Evolutionary conservation across 176 grass and related monocot species (phyloP), one percentile per base, ranked within the genome.

Genomic region (Lolium multiflorum): DNA sequence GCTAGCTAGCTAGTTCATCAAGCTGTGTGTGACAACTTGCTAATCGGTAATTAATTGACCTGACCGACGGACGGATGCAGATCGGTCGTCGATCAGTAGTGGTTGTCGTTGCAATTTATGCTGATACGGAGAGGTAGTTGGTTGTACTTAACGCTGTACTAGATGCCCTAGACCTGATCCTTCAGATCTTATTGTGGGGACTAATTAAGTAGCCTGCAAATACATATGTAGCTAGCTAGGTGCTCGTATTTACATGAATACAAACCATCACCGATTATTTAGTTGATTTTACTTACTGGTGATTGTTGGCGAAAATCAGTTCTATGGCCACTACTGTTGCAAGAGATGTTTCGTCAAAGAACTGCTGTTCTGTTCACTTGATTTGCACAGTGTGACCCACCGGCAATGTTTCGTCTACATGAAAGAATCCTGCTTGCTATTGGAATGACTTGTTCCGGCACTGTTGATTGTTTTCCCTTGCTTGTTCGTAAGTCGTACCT

Each of bases 21-120:
- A 76, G 76, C 61, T 48, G 80, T 76, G 80, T 76, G 60, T 87
- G 61, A 17, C 60, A 7, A 37, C 80, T 83, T 88, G 60, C 60
- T 35, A 83, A 55, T 18, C 26, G 15, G 3, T 51, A 55, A 88
- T 43, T 88, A 48, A 58, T 20, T 39, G 73, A 76, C 73, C 63
- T 81, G 77, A 51, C 71, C 71, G 46, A 74, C 46, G 13, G 21
- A 74, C 3, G 43, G 70, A 37, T 50, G 44, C 11, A 31, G 24
- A 28, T 64, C 24, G 82, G 13, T 26, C 31, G 13, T 26, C 31
- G 31, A 35, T 35, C 31, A 78, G 83, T 90, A 55, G 73, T 89
- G 83, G 83, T 86, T 9, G 72, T 10, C 48, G 14, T 76, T 85
- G 83, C 77, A 85, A 81, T 89, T 89, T 85, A 81, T 89, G 77